phyloP scores from a whole-genome alignment of 768 basidiomycete genomes.

The Agaricus subrufescens region DNA sequence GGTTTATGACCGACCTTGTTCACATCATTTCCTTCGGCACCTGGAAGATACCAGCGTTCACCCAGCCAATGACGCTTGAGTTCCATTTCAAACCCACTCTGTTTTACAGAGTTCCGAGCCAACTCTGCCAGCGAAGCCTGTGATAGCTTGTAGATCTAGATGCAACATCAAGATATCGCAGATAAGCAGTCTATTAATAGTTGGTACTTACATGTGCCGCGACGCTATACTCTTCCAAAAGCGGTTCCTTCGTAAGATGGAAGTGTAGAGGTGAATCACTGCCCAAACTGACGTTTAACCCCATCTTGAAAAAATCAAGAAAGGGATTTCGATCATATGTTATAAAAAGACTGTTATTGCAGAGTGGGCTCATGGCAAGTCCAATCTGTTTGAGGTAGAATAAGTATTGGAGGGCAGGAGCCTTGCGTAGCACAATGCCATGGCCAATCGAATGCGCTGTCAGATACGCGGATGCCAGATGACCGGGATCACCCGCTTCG shows the following conservation, averaged over 20 bases:
- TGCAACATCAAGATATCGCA: background rate
- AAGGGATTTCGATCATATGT: constrained; percentile 96
- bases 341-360: constrained; percentile 96
- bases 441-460: constrained; percentile 98
- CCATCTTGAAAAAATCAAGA: constrained; percentile 94
- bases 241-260: constrained; percentile 95
- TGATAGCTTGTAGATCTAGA: constrained; percentile 91
- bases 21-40: constrained; percentile 92
- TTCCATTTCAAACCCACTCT: constrained; percentile 99
- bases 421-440: constrained; percentile 94
- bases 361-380: constrained; percentile 97
- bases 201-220: constrained; percentile 77
- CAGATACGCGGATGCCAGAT: constrained; percentile 92
- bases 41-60: constrained; percentile 88
- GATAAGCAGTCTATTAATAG: background rate
- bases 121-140: constrained; percentile 93
- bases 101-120: constrained; percentile 93
- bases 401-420: constrained; percentile 93
- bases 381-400: constrained; percentile 99
- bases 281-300: constrained; percentile 92
- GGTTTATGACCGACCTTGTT: constrained; percentile 62
- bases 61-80: constrained; percentile 96
- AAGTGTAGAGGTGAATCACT: constrained; percentile 97
- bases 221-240: constrained; percentile 96
- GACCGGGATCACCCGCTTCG: constrained; percentile 98